Evolutionary conservation across 2,329 filamentous ascomycete species (phyloP), one percentile per base, ranked within the genome.

Genomic region (Coccinonectria pachysandricola): DNA sequence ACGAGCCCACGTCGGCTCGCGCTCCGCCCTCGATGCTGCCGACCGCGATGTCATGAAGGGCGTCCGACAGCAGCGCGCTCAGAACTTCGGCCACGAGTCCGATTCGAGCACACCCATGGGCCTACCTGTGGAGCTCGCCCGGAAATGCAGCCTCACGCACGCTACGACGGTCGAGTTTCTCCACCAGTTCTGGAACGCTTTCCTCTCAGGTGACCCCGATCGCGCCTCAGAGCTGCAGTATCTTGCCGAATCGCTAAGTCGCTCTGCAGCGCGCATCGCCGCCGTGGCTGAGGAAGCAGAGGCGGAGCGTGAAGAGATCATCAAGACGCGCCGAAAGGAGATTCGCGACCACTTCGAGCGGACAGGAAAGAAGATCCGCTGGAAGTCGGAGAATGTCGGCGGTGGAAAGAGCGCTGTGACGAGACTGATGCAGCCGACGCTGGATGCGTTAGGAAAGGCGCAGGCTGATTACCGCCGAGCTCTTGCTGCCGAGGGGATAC

Each of bases 141-240:
- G 75, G 21, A 71, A 71, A 29, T 75, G 71, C 39, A 59, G 57
- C 20, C 54, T 75, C 29, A 94, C 88, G 0, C 86, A 96, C 51
- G 87, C 87, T 27, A 98, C 91, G 0, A 92, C 85, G 0, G 79
- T 83, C 19, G 91, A 98, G 49, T 98, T 96, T 46, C 62, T 98
- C n/a, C 83, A 88, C 44, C 92, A 96, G 53, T 98, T 98, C 60
- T 98, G 88, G 88, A 71, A 74, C 17, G 76, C 87, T 0, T 98
- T 93, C 48, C 67, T 93, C 14, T 95, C 87, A 0, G 88, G 87
- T 9, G 84, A 95, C 48, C 60, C 82, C 1, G 78, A 84, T 33
- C 77, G 84, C 17, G 83, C 84, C 1, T 67, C 68, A 21, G 88
- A 98, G 55, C 67, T 95, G 9, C 75, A 77, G 6, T 85, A 82